phyloP scores from a whole-genome alignment of 345 rosid genomes.

The Sonneratia alba region DNA sequence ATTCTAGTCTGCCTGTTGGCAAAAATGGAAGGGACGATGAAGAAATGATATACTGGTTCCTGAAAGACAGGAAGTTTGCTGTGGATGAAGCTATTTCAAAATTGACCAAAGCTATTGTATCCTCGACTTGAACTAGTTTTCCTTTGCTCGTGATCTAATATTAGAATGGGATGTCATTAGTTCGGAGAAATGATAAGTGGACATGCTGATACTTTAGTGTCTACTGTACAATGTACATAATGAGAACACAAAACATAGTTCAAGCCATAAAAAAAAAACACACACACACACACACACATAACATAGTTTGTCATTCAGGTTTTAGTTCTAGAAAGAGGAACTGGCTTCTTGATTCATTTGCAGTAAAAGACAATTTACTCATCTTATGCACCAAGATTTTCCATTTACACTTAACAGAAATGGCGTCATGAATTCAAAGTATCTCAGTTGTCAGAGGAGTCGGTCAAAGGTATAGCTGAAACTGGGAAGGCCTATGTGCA shows the following conservation, averaged over 20 bases:
- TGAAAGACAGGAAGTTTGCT: conserved; percentile 63
- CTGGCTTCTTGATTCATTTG: background rate
- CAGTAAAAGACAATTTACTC: background rate
- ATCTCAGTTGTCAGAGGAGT: conserved; percentile 56
- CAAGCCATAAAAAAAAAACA: too few relatives aligned
- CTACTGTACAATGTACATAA: background rate
- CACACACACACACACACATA: too few relatives aligned
- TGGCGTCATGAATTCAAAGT: conserved; percentile 80
- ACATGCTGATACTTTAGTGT: background rate
- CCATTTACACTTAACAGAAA: conserved; percentile 33
- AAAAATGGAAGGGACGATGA: conserved; percentile 91
- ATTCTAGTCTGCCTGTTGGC: conserved; percentile 57
- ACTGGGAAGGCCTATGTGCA: conserved; percentile 82
- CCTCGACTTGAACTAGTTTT: conserved; percentile 19
- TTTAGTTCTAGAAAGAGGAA: background rate
- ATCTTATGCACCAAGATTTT: background rate
- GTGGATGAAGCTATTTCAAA: conserved; percentile 53
- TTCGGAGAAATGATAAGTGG: background rate
- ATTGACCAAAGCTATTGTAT: conserved; percentile 74
- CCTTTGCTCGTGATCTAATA: background rate
- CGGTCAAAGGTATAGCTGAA: conserved; percentile 38
- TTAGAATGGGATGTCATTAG: background rate
- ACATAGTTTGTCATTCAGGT: background rate
- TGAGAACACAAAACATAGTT: background rate
- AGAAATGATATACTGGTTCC: conserved; percentile 82